Evolutionary conservation across 2,329 filamentous ascomycete genomes (phyloP).

Genomic region (Diaporthe citri): DNA sequence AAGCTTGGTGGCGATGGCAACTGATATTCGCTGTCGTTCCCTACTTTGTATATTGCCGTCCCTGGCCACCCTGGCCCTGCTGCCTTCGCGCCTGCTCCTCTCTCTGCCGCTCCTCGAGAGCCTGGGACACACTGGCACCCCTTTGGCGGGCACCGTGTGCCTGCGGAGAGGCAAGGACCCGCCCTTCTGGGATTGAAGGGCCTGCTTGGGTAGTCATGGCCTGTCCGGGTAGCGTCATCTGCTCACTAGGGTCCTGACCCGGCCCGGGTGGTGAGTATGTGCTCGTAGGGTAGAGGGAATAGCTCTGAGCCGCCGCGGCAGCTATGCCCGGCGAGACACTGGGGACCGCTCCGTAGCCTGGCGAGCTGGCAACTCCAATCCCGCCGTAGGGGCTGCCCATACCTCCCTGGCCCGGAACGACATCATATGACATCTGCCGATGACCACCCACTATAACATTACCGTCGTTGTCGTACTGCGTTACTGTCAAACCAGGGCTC

Average conservation of each 20-base stretch:
- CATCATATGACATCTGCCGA: constrained; percentile 36
- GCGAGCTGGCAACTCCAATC: constrained; percentile 8
- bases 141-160: constrained; percentile 31
- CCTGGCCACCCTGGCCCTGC: background rate
- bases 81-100: constrained; percentile 17
- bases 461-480: constrained; percentile 30
- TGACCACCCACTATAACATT: constrained; percentile 6
- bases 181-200: background rate
- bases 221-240: constrained; percentile 15
- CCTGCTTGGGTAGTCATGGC: constrained; percentile 28
- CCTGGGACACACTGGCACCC: constrained; percentile 35
- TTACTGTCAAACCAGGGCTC: constrained; percentile 34
- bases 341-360: background rate
- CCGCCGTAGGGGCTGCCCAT: constrained; percentile 29
- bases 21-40: background rate
- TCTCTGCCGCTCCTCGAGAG: constrained; percentile 13
- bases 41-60: constrained; percentile 27
- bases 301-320: constrained; percentile 35
- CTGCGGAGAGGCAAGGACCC: background rate
- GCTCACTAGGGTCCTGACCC: background rate
- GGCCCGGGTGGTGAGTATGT: constrained; percentile 22
- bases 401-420: constrained; percentile 27
- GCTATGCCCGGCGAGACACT: constrained; percentile 34
- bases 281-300: constrained; percentile 30
- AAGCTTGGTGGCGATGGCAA: background rate